Base-by-base conservation (phyloP, 352 stramenopile species). In the Pythium chondricola region DNA sequence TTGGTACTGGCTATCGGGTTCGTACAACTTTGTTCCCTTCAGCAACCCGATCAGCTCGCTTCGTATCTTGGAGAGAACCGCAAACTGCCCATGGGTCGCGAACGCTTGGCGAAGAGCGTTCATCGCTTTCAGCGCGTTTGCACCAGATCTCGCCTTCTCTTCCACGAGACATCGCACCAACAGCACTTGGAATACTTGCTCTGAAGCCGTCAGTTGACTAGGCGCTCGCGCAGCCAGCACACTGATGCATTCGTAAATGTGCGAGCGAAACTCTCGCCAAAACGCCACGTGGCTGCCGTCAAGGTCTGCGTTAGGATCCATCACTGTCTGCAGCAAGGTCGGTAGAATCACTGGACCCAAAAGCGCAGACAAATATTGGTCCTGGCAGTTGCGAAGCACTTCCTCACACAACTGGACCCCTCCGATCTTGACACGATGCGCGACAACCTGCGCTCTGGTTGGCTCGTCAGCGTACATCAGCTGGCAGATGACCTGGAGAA, bases 181-280 rank as follows among this genome's bases (percentile, higher is more conserved):
- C 24, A 92, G 39, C n/a, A 85, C 66, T 55, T 92, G 77, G 25
- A 92, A 92, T 6, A 72, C 58, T 43, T 90, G 69, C 21, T 83
- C 70, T 2, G 75, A 82, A 17, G 56, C 47, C 21, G 64, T 68
- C 10, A 88, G 65, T 7, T 84, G 45, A 3, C 40, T 20, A 0
- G 81, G 74, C 16, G 54, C 51, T 32, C 81, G 52, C 4, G 37
- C 51, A 13, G 61, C 67, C 35, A 92, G 47, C 17, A 84, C 46
- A 3, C 67, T 61, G 7, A 92, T 37, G 22, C 58, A 57, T 26
- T 84, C 67, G 48, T 92, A 92, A 0, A 88, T 63, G 16, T 71
- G 74, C 27, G 86, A 72, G 1, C 67, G 69, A 41, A 85, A 85
- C 30, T 84, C 64, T 8, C 63, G 49, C 45, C 61, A 67, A 49